Evolutionary conservation across 768 basidiomycete genomes (phyloP), one percentile per base, ranked within the genome.

Genomic region (Suillus sp.): DNA sequence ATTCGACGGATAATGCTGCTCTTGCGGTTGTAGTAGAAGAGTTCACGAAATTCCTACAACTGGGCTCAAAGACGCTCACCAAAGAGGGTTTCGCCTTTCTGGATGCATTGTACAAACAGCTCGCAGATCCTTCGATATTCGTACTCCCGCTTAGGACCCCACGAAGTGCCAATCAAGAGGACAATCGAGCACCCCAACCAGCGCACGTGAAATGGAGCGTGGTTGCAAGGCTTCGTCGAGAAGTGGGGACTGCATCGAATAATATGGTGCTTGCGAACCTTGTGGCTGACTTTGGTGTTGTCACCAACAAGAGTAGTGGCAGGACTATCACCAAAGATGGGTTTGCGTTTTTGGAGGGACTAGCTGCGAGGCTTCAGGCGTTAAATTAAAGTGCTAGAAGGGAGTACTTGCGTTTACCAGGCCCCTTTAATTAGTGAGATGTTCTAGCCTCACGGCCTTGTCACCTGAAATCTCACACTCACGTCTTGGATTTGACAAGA

Each of bases 301-400:
- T 89, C 60, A 91, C 88, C 37, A 86, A 90, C 72, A 81, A 81
- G 71, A 87, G 86, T 68, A 86, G 79, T 42, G 87, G 89, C 47
- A 80, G 88, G 66, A 91, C 87, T 57, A 79, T 93, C 60, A 92
- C 90, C 38, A 93, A 92, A 81, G 88, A 91, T 68, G 90, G 89
- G 42, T 83, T 91, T 68, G 81, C 80, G 11, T 91, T 92, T 70
- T 74, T 92, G 56, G 85, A 87, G 59, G 84, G 84, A 42, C 70
- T 91, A 51, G 82, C 86, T 2, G 80, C 77, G 50, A 78, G 86
- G 66, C 73, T 92, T 63, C 78, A 75, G 66, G 76, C 55, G 9
- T 48, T 77, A 62, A 61, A 59, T 40, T 67, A 58, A 48, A 37
- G 35, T 20, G 18, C 54, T 42, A 10, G 56, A 67, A 27, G 14